Conservation (phyloP, 1,139 yeast genomes). For the Geotrichum siamense region DNA sequence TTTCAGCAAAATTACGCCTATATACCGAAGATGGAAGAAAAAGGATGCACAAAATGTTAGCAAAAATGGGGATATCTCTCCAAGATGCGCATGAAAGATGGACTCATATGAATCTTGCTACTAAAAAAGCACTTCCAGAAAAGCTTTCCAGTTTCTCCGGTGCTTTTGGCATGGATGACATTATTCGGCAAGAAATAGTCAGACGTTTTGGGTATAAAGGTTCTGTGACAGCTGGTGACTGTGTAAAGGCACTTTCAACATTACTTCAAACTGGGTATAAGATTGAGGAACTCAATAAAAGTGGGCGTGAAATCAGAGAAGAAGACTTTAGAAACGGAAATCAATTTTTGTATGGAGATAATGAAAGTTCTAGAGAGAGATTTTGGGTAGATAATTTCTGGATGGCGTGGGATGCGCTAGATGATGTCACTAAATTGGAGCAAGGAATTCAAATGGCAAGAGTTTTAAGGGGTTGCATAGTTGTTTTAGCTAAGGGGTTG, state of each 20-base stretch:
- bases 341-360: slow-evolving; percentile 22
- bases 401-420: slow-evolving; percentile 91
- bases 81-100: slow-evolving; percentile 86
- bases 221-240: slow-evolving; percentile 84
- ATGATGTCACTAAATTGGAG: slow-evolving; percentile 52
- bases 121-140: slow-evolving; percentile 64
- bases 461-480: slow-evolving; percentile 72
- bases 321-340: slow-evolving; percentile 11
- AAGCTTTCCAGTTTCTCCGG: slow-evolving; percentile 67
- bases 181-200: slow-evolving; percentile 78
- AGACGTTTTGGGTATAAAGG: slow-evolving; percentile 85
- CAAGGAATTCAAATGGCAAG: slow-evolving; percentile 79
- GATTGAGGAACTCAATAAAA: not conserved
- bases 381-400: slow-evolving; percentile 87
- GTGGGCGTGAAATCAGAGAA: slow-evolving; percentile 12
- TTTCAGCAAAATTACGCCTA: slow-evolving; percentile 74
- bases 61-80: slow-evolving; percentile 90
- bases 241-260: slow-evolving; percentile 83
- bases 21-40: slow-evolving; percentile 94
- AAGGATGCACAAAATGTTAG: slow-evolving; percentile 81
- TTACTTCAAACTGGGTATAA: slow-evolving; percentile 50
- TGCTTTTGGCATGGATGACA: slow-evolving; percentile 73
- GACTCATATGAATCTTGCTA: slow-evolving; percentile 78
- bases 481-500: slow-evolving; percentile 80
- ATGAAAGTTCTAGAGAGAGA: slow-evolving; percentile 45